Evolutionary conservation across 2,329 filamentous ascomycete species (phyloP), one percentile per base, ranked within the genome.

Genomic region (Neopestalotiopsis sp.): DNA sequence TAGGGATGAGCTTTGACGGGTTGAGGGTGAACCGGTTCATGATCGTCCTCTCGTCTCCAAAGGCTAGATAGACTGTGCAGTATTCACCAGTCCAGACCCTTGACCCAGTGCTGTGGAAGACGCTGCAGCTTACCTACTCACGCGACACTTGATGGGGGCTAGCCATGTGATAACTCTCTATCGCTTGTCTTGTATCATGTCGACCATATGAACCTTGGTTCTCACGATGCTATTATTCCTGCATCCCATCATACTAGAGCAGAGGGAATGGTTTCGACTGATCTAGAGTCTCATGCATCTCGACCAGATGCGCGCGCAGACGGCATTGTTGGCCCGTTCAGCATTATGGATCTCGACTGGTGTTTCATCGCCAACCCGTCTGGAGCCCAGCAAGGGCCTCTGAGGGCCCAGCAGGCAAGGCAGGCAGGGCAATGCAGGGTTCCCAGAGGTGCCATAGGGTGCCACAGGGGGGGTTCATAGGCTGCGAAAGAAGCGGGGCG

Each of bases 271-370:
- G 62, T 65, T 65, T 65, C 62, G 42, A 49, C 40, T 65, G 42
- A 65, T 24, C 60, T 40, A 7, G 10, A 49, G 62, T 65, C 40
- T 65, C 62, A 65, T 65, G 38, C 62, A 65, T 49, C 34, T 49
- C 40, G 30, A 52, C n/a, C 40, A 17, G 14, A 34, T 12, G 1
- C 62, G 4, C 2, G 59, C 62, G 24, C 62, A 52, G 40, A 32
- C 40, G 62, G 38, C 40, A 30, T 30, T 40, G 24, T 24, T 42
- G 42, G 62, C 32, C 38, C 34, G 30, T 24, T 34, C 34, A 45
- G 34, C 24, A 65, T 65, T 65, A 65, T 65, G 62, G 62, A 65
- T 45, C 59, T 49, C 24, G 24, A 40, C 42, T 28, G 38, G 17
- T 34, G 62, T 65, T 65, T 65, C 62, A 65, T 28, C 40, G 38